Base-by-base conservation (phyloP, 2,329 filamentous ascomycete species). In the Pseudocercospora fijiensis region DNA sequence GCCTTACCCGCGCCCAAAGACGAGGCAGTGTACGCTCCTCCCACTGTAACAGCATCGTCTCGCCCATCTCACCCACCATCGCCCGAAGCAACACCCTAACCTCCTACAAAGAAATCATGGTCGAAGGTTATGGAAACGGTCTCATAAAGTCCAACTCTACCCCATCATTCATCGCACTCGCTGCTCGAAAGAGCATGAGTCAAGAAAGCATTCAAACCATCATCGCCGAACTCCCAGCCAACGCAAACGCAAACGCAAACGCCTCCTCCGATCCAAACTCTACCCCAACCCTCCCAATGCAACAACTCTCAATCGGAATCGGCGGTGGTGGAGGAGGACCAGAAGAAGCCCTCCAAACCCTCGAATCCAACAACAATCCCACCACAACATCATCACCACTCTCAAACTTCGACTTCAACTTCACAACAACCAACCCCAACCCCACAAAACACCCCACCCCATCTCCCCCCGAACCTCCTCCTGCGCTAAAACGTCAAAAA, bases 121-220 rank as follows among this genome's bases (percentile, higher is more conserved):
- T 78, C 1, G 75, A 77, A 27, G 76, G 76, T 0, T 78, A 78
- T 53, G 76, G 76, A 11, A 77, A 78, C 28, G 77, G 60, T 59
- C 43, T 56, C 20, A 18, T 52, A 30, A 61, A 45, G 28, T 37
- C 28, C 28, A 57, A n/a, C 49, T 61, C 33, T 20, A 20, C 51
- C 20, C 58, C 28, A 26, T 43, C 58, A 26, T 43, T 24, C 49
- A 9, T 53, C 49, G 20, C 20, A 20, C 18, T 27, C 33, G 18
- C 4, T 10, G 37, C 47, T 13, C 16, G 20, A 28, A 53, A 43
- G 13, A 51, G 22, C 47, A 26, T 24, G 51, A 30, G 26, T 20
- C n/a, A 56, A 20, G 52, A 56, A 24, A 56, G 52, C 27, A 37
- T 56, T 16, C 27, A 28, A 30, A 56, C 52, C 6, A 37, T 30